Evolutionary conservation across 441 rosid genomes (phyloP), one percentile per base, ranked within the genome.

Genomic region (Populus trichocarpa): DNA sequence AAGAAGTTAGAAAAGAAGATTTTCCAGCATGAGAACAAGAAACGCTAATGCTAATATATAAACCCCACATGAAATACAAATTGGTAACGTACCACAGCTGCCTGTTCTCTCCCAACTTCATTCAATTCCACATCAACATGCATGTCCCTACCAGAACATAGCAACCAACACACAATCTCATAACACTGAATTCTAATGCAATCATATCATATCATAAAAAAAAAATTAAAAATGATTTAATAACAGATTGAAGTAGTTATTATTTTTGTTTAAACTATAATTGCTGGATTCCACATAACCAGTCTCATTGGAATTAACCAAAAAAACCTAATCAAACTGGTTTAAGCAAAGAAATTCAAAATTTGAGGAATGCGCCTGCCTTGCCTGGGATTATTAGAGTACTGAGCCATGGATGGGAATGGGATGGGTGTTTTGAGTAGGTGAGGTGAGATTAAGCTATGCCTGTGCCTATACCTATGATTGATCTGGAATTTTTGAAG

Each of bases 61-160:
- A 67, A 28, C 70, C 14, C 5, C 3, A 64, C 22, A 9, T 42
- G 67, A 14, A 13, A 38, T 36, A 69, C 30, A 28, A 64, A 14
- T 22, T 6, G 22, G 28, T 8, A 22, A 61, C 72, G 35, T 68
- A 80, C 85, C 77, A 53, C 33, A 74, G 63, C 74, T 53, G 97
- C 93, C 77, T 89, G 90, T 80, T 72, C 78, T 78, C 77, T 85
- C 72, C 92, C 93, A 67, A 78, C 80, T 69, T 89, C 90, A 85
- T 92, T 89, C 80, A 88, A 80, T 1, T 87, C 89, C 78, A 89
- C 88, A 78, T 89, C 91, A 6, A 87, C 32, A 30, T 30, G 32
- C 78, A 73, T 92, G 91, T 69, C 97, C 92, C 90, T 90, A 61
- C 7, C 1, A 70, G 76, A 71, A 72, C 8, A 35, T 14, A 16